Percentiles rank a stretch among this genome's conserved stretches.
These are phyloP conservation scores for Suaeda aralocaspica DNA, from an alignment of 148 eudicot species.

Conservation along the genomic window DNA sequence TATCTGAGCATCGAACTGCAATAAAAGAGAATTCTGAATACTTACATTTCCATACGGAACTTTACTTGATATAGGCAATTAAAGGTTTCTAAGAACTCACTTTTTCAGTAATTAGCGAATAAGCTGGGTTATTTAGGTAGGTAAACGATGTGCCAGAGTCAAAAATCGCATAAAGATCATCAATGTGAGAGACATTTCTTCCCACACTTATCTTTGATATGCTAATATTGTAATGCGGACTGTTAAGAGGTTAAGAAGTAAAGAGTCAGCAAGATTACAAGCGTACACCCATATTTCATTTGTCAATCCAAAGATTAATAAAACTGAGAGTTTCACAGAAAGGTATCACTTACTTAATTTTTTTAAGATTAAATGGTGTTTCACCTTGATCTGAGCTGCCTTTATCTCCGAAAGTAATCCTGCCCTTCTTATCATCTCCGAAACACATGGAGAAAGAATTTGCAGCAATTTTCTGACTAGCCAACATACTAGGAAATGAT, in stretches of 20 bases:
- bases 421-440: slow-evolving; percentile 52
- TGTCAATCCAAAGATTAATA: not conserved
- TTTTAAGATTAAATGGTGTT: slow-evolving; percentile 53
- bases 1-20: slow-evolving; percentile 44
- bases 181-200: slow-evolving; percentile 35
- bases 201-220: slow-evolving; percentile 57
- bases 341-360: slow-evolving; percentile 41
- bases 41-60: not conserved
- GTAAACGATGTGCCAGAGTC: slow-evolving; percentile 93
- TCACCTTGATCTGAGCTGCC: slow-evolving; percentile 65
- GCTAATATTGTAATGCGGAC: slow-evolving; percentile 69
- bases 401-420: slow-evolving; percentile 81
- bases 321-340: slow-evolving; percentile 1
- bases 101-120: slow-evolving; percentile 42
- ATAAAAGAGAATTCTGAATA: not conserved
- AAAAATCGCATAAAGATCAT: slow-evolving; percentile 52
- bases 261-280: slow-evolving; percentile 17
- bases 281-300: not conserved
- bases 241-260: slow-evolving; percentile 26
- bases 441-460: slow-evolving; percentile 98
- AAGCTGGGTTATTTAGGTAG: slow-evolving; percentile 66
- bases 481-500: slow-evolving; percentile 82
- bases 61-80: not conserved
- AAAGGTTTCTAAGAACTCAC: slow-evolving; percentile 38
- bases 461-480: slow-evolving; percentile 52